Conservation (phyloP, 129 eudicot species). For the Solidago caesia region DNA sequence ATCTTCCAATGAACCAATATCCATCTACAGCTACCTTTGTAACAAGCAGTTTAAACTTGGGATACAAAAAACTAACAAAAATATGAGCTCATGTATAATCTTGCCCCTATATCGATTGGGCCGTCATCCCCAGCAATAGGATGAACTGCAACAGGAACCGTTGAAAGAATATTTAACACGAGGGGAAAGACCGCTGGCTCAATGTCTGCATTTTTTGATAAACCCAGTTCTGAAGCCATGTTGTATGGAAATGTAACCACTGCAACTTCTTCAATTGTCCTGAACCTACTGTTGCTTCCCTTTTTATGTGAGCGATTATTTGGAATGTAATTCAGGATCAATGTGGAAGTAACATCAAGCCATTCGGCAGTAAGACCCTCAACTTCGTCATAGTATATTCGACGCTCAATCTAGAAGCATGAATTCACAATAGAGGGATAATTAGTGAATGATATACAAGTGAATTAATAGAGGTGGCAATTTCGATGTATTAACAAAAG, state of each 20-base stretch:
- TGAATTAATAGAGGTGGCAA: neutral
- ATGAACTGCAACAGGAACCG: conserved; percentile 77
- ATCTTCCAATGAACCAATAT: conserved; percentile 12
- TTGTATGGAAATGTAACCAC: conserved; percentile 50
- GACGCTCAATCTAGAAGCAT: conserved; percentile 65
- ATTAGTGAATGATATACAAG: neutral
- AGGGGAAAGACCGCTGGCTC: conserved; percentile 82
- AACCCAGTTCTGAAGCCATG: conserved; percentile 26
- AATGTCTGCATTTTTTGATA: conserved; percentile 27
- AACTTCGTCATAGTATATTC: conserved; percentile 88
- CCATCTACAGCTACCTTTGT: conserved; percentile 2
- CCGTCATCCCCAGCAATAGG: conserved; percentile 95
- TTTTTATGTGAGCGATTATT: conserved; percentile 50
- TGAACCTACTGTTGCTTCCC: conserved; percentile 54
- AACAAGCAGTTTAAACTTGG: neutral
- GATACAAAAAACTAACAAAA: conserved; percentile 19
- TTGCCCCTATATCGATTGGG: conserved; percentile 81
- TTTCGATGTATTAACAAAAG: neutral
- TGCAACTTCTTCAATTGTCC: conserved; percentile 68
- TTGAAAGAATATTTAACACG: conserved; percentile 62
- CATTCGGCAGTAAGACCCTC: conserved; percentile 81
- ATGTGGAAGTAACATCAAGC: conserved; percentile 83
- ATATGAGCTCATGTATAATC: conserved; percentile 71
- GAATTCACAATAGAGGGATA: neutral
- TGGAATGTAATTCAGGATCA: conserved; percentile 48